phyloP scores from a whole-genome alignment of 2,329 filamentous ascomycete genomes.

The Pseudogymnoascus sp. region DNA sequence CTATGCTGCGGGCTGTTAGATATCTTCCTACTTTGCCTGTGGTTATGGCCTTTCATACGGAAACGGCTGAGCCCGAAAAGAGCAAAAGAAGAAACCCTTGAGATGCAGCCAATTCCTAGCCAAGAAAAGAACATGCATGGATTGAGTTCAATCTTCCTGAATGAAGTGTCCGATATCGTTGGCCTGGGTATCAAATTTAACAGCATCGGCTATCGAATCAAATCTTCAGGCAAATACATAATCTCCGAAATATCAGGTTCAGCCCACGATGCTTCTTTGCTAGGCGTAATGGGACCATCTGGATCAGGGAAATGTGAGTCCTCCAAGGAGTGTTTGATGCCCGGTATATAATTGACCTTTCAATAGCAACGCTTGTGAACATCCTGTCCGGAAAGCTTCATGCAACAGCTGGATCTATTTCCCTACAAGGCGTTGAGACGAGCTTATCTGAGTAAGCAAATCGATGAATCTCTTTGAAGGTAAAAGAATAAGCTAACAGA shows the following conservation, averaged over 20 bases:
- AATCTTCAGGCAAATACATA: constrained; percentile 38
- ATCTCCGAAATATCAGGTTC: constrained; percentile 47
- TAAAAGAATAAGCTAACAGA: background rate
- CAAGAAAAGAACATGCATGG: constrained; percentile 35
- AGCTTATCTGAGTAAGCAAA: constrained; percentile 22
- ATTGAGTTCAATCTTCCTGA: constrained; percentile 46
- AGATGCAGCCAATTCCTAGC: constrained; percentile 22
- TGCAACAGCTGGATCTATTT: constrained; percentile 44
- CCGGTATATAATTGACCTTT: constrained; percentile 10
- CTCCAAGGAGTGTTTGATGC: background rate
- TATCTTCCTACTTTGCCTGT: constrained; percentile 32
- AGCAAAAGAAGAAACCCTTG: constrained; percentile 26
- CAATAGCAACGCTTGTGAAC: constrained; percentile 46
- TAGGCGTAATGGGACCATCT: constrained; percentile 52
- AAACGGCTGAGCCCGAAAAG: constrained; percentile 25
- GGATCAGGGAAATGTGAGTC: constrained; percentile 47
- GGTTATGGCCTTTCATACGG: constrained; percentile 31
- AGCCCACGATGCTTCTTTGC: constrained; percentile 47
- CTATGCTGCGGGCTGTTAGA: constrained; percentile 38
- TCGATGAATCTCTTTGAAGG: background rate
- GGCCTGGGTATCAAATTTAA: constrained; percentile 48
- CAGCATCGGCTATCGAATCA: constrained; percentile 42
- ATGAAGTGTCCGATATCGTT: constrained; percentile 44
- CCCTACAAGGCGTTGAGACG: constrained; percentile 38
- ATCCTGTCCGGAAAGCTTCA: constrained; percentile 53